Evolutionary conservation across 352 stramenopile species (phyloP), one percentile per base, ranked within the genome.

Genomic region (Pythium periplocum): DNA sequence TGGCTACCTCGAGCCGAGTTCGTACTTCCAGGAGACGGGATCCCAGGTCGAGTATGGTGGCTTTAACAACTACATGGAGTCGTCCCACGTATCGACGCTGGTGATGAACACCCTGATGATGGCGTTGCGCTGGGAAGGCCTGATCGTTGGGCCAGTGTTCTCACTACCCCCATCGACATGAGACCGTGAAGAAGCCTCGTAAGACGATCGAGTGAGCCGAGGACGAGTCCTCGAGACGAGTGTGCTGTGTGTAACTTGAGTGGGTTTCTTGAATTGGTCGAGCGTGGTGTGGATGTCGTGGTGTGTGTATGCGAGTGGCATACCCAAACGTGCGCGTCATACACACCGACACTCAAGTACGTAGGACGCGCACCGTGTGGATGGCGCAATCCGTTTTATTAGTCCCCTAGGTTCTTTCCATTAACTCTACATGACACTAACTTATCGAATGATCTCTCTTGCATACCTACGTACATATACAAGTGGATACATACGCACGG

Each of bases 91-190:
- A 26, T 53, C 68, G 32, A 64, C 46, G 33, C 66, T 90, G 7
- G 76, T 73, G 12, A 86, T 90, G 74, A 68, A 86, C 57, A 79
- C 77, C 52, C 57, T 90, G 44, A 79, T 76, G n/a, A 62, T 79
- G 39, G 79, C 73, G 33, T 64, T 86, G 46, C 78, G 71, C 53
- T 87, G 79, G 76, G 76, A 87, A 54, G 70, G 41, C 31, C 72
- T 83, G 48, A 87, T 87, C 65, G 67, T 90, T 4, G 55, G 51
- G 2, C 79, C 79, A 1, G 55, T 81, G 12, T 90, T 90, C 57
- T 66, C 53, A 4, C 57, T 90, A 11, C 74, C 72, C 4, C 33
- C 60, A 4, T 60, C 54, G 4, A 45, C 38, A 12, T 42, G 38
- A 42, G 7, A 26, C 17, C 17, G 17, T 26, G 17, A 26, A 26